phyloP scores from a whole-genome alignment of 345 rosid genomes.

The Populus davidiana region DNA sequence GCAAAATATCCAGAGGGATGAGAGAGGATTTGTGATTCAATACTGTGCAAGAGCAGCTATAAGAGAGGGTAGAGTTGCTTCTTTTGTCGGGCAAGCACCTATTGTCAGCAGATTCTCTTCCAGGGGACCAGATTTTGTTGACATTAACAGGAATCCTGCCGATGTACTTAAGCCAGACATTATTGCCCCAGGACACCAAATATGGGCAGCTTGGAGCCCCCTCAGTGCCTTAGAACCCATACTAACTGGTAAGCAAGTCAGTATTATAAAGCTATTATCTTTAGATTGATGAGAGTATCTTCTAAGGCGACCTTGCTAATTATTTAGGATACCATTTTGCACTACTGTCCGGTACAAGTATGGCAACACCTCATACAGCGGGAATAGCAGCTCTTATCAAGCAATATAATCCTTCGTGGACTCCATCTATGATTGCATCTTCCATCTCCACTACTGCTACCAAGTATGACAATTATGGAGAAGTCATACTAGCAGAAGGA shows the following conservation, averaged over 20 bases:
- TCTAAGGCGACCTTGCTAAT: background rate
- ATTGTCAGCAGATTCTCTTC: conserved; percentile 71
- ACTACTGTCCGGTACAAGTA: conserved; percentile 79
- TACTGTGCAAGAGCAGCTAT: conserved; percentile 54
- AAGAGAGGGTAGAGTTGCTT: conserved; percentile 62
- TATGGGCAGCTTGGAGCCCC: conserved; percentile 95
- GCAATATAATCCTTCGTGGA: conserved; percentile 68
- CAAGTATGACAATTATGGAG: conserved; percentile 48
- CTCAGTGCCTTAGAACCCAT: conserved; percentile 61
- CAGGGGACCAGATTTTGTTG: conserved; percentile 68
- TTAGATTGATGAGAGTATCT: background rate
- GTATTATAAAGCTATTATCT: too few species aligned
- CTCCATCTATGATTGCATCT: conserved; percentile 76
- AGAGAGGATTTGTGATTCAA: conserved; percentile 32
- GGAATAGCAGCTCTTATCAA: conserved; percentile 75
- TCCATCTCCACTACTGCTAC: conserved; percentile 75
- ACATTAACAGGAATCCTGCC: conserved; percentile 36
- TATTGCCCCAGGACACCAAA: conserved; percentile 86
- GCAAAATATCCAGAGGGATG: conserved; percentile 43
- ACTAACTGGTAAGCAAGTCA: conserved; percentile 37
- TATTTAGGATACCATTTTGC: conserved; percentile 61
- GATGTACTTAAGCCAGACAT: conserved; percentile 84
- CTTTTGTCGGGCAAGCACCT: conserved; percentile 50
- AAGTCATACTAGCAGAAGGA: conserved; percentile 51
- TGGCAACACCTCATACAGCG: conserved; percentile 77